phyloP scores from a whole-genome alignment of 192 early-diverging fungal species.

The Piromyces finnis region DNA sequence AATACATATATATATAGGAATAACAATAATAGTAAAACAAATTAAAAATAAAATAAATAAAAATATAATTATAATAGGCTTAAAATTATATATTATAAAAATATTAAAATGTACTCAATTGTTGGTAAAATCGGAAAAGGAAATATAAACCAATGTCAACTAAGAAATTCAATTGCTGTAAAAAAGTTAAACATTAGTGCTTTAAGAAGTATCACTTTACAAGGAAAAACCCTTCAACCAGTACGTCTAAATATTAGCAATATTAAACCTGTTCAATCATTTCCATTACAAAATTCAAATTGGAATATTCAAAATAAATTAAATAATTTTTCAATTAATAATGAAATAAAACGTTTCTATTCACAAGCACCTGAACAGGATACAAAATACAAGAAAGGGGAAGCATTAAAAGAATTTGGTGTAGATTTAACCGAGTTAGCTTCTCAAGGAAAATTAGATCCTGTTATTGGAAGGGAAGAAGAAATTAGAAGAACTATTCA shows the following conservation, averaged over 20 bases:
- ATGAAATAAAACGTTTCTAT: not conserved
- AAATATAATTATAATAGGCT: too few species aligned
- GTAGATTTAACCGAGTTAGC: slow-evolving; percentile 58
- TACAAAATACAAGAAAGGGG: not conserved
- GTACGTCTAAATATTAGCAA: not conserved
- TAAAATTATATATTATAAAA: too few species aligned
- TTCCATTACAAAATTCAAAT: not conserved
- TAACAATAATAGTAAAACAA: too few species aligned
- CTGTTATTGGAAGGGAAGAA: slow-evolving; percentile 63
- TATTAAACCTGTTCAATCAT: not conserved
- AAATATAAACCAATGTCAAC: not conserved
- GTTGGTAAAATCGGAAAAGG: not conserved
- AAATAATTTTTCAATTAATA: not conserved
- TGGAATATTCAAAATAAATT: not conserved
- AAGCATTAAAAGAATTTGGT: slow-evolving; percentile 36
- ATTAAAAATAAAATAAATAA: too few species aligned
- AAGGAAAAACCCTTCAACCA: not conserved
- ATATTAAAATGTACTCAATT: not conserved
- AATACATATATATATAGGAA: too few species aligned
- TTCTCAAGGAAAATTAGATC: slow-evolving; percentile 59
- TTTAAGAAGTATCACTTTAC: not conserved
- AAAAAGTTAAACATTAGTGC: not conserved
- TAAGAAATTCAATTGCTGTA: not conserved
- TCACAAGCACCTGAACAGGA: not conserved
- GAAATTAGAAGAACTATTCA: slow-evolving; percentile 58